These are phyloP conservation scores for Stygiomarasmius scandens DNA, from an alignment of 1,284 basidiomycete genomes.

Conservation along the genomic window DNA sequence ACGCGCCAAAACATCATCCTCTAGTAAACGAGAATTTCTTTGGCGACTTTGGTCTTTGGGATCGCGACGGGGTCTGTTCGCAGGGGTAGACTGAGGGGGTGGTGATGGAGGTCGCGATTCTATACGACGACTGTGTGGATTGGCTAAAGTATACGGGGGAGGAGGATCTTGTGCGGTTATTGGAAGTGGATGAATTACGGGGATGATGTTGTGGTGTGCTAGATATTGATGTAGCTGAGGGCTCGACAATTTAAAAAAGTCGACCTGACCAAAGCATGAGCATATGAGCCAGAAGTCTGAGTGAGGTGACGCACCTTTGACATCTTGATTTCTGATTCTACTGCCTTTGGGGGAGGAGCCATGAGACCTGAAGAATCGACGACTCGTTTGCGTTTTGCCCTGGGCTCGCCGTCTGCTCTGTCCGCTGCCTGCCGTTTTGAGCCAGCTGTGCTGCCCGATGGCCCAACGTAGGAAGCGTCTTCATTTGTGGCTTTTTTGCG, in stretches of 20 bases:
- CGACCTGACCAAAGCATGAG: slow-evolving; percentile 62
- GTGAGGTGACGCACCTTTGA: slow-evolving; percentile 38
- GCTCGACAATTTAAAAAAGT: slow-evolving; percentile 66
- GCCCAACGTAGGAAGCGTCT: slow-evolving; percentile 64
- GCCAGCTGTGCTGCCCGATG: slow-evolving; percentile 33
- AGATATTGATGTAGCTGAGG: slow-evolving; percentile 69
- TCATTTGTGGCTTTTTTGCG: slow-evolving; percentile 42
- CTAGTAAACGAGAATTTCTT: slow-evolving; percentile 67
- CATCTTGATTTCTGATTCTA: slow-evolving; percentile 40
- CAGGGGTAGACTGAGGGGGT: slow-evolving; percentile 48
- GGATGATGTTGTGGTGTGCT: slow-evolving; percentile 67
- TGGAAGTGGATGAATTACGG: slow-evolving; percentile 47
- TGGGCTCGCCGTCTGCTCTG: slow-evolving; percentile 62
- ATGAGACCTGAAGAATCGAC: slow-evolving; percentile 34
- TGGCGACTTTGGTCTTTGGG: slow-evolving; percentile 25
- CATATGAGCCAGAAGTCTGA: background rate
- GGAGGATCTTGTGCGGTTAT: slow-evolving; percentile 65
- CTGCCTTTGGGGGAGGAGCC: slow-evolving; percentile 28
- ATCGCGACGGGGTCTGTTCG: slow-evolving; percentile 70
- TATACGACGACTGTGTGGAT: slow-evolving; percentile 37
- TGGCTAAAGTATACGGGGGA: slow-evolving; percentile 59
- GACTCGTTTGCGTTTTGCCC: slow-evolving; percentile 69
- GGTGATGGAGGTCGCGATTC: slow-evolving; percentile 50
- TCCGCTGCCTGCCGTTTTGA: slow-evolving; percentile 62
- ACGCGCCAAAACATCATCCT: slow-evolving; percentile 52